Base-by-base conservation (phyloP, 345 rosid genomes). In the Rhodamnia rubescens region DNA sequence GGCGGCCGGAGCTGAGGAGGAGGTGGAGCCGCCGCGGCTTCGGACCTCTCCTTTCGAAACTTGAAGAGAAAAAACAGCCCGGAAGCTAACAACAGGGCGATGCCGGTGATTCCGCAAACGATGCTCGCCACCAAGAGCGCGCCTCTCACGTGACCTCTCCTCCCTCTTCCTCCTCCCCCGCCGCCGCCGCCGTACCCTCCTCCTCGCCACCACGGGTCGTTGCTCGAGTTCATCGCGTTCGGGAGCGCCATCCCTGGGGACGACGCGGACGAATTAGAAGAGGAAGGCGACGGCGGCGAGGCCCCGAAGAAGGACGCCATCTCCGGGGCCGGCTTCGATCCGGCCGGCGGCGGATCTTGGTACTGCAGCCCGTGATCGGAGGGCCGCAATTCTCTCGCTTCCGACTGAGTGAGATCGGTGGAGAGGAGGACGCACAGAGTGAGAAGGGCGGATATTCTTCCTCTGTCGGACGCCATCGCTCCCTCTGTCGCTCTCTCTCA, bases 281-380 rank as follows among this genome's bases (percentile, higher is more conserved):
- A 14, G 32, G 74, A 14, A 15, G 36, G 78, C 22, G 87, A 32
- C 8, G 52, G 52, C 14, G 13, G 52, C 52, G 52, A 50, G 52
- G 89, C 58, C 16, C 87, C 89, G 57, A 85, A 85, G 89, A 87
- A 87, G 50, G 86, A 85, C 36, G 40, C 15, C 87, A 82, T 82
- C 80, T 53, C 84, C 51, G 82, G 57, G 51, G 87, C 80, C 18
- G 89, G 86, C 51, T 82, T 51, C 53, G 84, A 55, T 11, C 84
- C 82, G 18, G 56, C 49, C 7, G 57, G 49, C 12, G 83, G 58
- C 54, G 86, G 86, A 27, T 80, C 81, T 82, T 87, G 88, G 86
- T 74, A 87, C 74, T 49, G 74, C 49, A 87, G 85, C 51, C 89
- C 89, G 61, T 87, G 89, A 83, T 87, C 89, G 78, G 89, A 85